phyloP scores from a whole-genome alignment of 495 filamentous ascomycete species.

The Polyplosphaeria fusca region DNA sequence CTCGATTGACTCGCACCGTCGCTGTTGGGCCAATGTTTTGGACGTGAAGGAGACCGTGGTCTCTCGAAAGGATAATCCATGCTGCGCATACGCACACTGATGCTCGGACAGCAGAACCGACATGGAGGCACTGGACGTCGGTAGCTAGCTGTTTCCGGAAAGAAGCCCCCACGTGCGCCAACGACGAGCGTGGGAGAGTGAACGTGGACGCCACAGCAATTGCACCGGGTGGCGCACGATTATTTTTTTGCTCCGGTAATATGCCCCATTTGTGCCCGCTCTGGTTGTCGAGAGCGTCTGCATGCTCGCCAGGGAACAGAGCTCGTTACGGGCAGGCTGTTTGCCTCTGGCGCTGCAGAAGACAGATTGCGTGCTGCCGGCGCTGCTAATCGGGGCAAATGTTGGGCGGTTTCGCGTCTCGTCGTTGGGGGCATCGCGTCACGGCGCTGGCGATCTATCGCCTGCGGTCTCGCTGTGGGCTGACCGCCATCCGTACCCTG shows the following conservation, averaged over 20 bases:
- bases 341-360: constrained; percentile 13
- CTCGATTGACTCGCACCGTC: too few relatives aligned
- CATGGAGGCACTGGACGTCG: too few relatives aligned
- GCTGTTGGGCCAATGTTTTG: too few relatives aligned
- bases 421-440: constrained; percentile 21
- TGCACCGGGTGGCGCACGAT: constrained; percentile 4
- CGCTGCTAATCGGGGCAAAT: constrained; percentile 3
- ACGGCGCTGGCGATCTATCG: constrained; percentile 21
- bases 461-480: constrained; percentile 9
- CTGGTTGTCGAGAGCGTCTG: too few relatives aligned
- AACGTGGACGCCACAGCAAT: constrained; percentile 22
- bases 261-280: background rate
- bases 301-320: too few relatives aligned
- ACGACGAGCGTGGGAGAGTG: constrained; percentile 20
- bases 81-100: too few relatives aligned
- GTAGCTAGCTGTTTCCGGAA: too few relatives aligned
- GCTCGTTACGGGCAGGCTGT: too few relatives aligned
- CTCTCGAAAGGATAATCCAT: too few relatives aligned
- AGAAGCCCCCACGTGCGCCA: constrained; percentile 31
- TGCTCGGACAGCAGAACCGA: too few relatives aligned
- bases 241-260: background rate
- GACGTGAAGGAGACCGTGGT: too few relatives aligned
- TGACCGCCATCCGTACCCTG: constrained; percentile 18
- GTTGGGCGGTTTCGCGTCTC: constrained; percentile 14
- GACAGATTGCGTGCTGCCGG: background rate